phyloP scores from a whole-genome alignment of 2,329 filamentous ascomycete genomes.

The Pyrenophora teres region DNA sequence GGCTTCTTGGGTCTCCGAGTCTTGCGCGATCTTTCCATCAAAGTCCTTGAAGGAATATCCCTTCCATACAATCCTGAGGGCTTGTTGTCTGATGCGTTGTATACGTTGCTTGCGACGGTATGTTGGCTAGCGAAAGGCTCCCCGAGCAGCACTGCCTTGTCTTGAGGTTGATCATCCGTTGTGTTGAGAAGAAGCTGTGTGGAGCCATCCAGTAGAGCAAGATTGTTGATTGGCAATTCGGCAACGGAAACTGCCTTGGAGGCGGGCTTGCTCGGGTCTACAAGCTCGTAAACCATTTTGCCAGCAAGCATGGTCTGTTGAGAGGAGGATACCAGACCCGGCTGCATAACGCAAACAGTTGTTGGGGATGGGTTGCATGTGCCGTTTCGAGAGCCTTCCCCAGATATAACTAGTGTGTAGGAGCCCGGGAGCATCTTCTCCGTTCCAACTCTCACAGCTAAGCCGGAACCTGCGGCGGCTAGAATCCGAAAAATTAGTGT shows the following conservation, averaged over 20 bases:
- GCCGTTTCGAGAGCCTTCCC: background rate
- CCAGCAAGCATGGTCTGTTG: background rate
- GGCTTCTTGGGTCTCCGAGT: background rate
- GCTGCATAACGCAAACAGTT: background rate
- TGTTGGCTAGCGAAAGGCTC: background rate
- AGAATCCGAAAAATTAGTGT: background rate
- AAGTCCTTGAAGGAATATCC: background rate
- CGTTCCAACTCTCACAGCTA: background rate
- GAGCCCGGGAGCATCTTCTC: background rate
- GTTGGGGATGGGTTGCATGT: background rate
- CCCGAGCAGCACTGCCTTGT: background rate
- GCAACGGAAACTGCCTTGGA: background rate
- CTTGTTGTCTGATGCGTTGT: background rate
- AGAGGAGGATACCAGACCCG: background rate
- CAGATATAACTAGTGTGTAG: conserved; percentile 1
- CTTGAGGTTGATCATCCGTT: background rate
- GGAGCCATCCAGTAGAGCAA: background rate
- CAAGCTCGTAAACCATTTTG: conserved; percentile 1
- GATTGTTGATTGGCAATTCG: background rate
- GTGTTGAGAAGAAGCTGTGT: conserved; percentile 1
- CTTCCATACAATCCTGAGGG: background rate
- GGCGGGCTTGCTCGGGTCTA: conserved; percentile 1
- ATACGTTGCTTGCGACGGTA: background rate
- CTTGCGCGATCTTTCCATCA: background rate
- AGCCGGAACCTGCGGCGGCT: background rate